A percentile compares a stretch with the other conserved stretches of the same genome.
phyloP scores from a whole-genome alignment of 768 basidiomycete species.

The Macrolepiota albuminosa region DNA sequence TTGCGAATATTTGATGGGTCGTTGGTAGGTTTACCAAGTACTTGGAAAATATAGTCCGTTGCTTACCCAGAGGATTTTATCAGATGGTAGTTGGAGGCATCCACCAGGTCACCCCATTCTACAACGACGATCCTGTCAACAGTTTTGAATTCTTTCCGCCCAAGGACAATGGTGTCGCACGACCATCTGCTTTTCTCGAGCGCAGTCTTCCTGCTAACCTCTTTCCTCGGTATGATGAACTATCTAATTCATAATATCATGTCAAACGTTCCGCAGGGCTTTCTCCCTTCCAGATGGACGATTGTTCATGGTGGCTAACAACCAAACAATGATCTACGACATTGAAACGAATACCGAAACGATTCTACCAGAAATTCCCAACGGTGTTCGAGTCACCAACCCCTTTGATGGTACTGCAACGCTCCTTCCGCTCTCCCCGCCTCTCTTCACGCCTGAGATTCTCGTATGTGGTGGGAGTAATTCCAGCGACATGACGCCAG shows the following conservation, averaged over 20 bases:
- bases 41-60: background rate
- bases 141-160: conserved; percentile 33
- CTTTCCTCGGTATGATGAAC: conserved; percentile 19
- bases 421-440: conserved; percentile 32
- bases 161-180: conserved; percentile 31
- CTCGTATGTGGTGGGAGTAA: conserved; percentile 43
- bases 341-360: conserved; percentile 34
- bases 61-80: background rate
- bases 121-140: conserved; percentile 55
- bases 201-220: conserved; percentile 18
- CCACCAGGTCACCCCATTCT: conserved; percentile 15
- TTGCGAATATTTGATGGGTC: conserved; percentile 29
- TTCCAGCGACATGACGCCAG: conserved; percentile 24
- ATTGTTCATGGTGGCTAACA: conserved; percentile 35
- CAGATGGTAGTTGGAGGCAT: conserved; percentile 20
- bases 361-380: conserved; percentile 36
- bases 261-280: background rate
- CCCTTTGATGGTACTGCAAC: conserved; percentile 33
- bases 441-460: conserved; percentile 39
- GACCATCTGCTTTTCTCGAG: conserved; percentile 22
- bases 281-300: conserved; percentile 33
- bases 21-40: conserved; percentile 13
- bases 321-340: conserved; percentile 37
- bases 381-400: conserved; percentile 37
- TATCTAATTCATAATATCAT: background rate